A percentile compares a stretch with the other conserved stretches of the same genome.
Evolutionary conservation across 2,329 filamentous ascomycete species (phyloP).

Genomic region (Fusarium tupiense): DNA sequence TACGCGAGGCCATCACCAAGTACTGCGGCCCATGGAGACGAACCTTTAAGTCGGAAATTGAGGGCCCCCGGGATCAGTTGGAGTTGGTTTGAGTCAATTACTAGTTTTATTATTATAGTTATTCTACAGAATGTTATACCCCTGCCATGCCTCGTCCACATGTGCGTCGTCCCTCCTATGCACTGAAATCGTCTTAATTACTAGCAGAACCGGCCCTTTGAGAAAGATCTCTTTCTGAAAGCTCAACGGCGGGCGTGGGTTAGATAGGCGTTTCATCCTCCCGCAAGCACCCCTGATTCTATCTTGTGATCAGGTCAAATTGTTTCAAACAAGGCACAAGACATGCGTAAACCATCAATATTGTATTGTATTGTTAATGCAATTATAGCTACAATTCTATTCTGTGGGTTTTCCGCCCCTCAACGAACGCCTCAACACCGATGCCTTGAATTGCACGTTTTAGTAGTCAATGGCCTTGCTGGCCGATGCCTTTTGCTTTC

Average conservation of each 20-base stretch:
- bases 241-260: not conserved
- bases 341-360: constrained; percentile 34
- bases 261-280: not conserved
- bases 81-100: not conserved
- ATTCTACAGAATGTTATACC: not conserved
- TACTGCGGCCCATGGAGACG: constrained; percentile 69
- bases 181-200: not conserved
- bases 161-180: not conserved
- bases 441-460: constrained; percentile 42
- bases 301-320: not conserved
- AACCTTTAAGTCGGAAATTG: constrained; percentile 44
- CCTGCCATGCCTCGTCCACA: not conserved
- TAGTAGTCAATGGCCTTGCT: constrained; percentile 61
- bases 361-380: constrained; percentile 33
- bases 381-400: constrained; percentile 36
- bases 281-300: not conserved
- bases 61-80: constrained; percentile 15
- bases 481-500: constrained; percentile 67
- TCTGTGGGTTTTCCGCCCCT: constrained; percentile 36
- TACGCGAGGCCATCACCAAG: constrained; percentile 72
- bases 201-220: too few species aligned
- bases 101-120: not conserved
- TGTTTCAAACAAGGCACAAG: not conserved
- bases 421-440: constrained; percentile 51
- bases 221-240: not conserved